phyloP scores from a whole-genome alignment of 441 rosid species.

The Gossypium schwendimanii region DNA sequence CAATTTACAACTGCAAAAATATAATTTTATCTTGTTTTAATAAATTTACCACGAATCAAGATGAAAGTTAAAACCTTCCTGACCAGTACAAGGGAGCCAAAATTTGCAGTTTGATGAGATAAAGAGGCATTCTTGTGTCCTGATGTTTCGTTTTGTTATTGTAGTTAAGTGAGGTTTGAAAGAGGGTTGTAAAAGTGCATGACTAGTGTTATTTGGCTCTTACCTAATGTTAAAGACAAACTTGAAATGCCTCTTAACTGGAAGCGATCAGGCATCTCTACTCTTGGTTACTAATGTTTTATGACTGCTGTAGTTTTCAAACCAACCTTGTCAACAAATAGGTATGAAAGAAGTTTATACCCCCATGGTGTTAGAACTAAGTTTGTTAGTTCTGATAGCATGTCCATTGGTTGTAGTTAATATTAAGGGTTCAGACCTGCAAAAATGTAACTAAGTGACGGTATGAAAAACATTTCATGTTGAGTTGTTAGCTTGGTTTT shows the following conservation, averaged over 20 bases:
- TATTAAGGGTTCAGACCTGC: neutral
- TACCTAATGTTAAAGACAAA: neutral
- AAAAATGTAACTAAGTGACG: neutral
- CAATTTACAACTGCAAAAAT: neutral
- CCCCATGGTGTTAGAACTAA: neutral
- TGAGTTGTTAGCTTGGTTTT: neutral
- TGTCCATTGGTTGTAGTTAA: neutral
- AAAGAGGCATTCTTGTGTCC: neutral
- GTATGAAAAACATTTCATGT: neutral
- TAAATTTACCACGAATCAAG: neutral
- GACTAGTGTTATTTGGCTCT: neutral
- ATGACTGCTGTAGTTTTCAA: neutral
- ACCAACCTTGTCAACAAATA: neutral
- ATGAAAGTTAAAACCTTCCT: neutral
- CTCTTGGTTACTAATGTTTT: neutral
- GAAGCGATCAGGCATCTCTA: neutral
- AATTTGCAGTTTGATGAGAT: neutral
- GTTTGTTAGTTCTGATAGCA: neutral
- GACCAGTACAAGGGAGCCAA: neutral
- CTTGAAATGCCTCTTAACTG: neutral
- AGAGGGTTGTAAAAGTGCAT: neutral
- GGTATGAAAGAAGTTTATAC: neutral
- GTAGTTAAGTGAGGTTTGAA: neutral
- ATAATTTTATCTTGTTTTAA: neutral
- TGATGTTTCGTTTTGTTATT: neutral